Evolutionary conservation across 805 yeast genomes (phyloP), one percentile per base, ranked within the genome.

Genomic region (Yarrowia deformans): DNA sequence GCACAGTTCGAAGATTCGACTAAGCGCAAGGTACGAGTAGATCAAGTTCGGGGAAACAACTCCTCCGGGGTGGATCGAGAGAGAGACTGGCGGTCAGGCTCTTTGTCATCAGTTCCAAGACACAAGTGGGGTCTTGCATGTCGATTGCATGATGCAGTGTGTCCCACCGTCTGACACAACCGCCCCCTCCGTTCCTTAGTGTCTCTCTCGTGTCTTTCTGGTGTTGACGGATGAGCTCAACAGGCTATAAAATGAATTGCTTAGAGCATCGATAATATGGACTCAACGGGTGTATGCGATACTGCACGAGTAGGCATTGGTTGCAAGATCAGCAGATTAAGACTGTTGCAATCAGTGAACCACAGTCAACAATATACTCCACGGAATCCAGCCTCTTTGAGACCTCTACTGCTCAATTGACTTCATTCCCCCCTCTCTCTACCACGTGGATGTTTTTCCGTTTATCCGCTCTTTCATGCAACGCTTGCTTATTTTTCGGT

Each of bases 371-470:
- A 23, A 23, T 23, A 23, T 23, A 4, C 23, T n/a, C 46, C 46
- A 9, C 23, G 10, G 23, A 43, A n/a, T 1, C 3, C 13, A 6
- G 19, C 46, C 46, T n/a, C 12, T 2, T 13, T 9, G 46, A 43
- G 46, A 43, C 23, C 29, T 23, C 29, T 2, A 23, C 29, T 23
- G 29, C 29, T 45, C 49, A 23, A 48, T 48, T 48, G 35, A 23
- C 52, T 48, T 10, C 32, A 8, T 19, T 23, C 29, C 35, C n/a
- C 58, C 43, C 43, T 35, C 43, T 37, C 43, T 50, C 42, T 54
- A 54, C 32, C 60, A 54, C 45, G 60, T 54, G 45, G 60, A 56
- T 42, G 64, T 56, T 56, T 56, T 56, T 56, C 64, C 64, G 64
- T 56, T 56, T 56, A 42, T 56, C 64, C 64, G 64, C 49, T 42